Evolutionary conservation across 345 rosid genomes (phyloP), one percentile per base, ranked within the genome.

Genomic region (Gossypium ekmanianum): DNA sequence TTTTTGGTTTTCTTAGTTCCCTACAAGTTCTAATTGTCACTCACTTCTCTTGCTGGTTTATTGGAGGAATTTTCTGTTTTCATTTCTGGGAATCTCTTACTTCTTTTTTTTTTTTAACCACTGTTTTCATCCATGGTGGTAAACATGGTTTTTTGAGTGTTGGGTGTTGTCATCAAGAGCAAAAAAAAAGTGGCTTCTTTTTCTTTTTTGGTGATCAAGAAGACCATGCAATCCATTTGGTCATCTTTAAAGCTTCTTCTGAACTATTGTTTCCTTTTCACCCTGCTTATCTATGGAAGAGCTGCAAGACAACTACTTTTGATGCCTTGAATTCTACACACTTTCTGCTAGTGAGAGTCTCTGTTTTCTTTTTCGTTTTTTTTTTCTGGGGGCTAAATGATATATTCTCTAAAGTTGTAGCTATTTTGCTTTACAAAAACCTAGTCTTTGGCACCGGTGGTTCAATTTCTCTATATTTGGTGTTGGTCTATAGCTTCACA

Each of bases 251-350:
- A 68, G 76, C 59, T 82, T 29, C 18, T 79, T 48, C 76, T 71
- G 22, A 43, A 43, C 69, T 71, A 41, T n/a, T 66, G 62, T 62
- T 81, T 74, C 54, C 83, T 77, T 68, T 77, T 79, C 22, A 72
- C 74, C 51, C 78, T 74, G 54, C 80, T 83, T 8, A 34, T 77
- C 16, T 67, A 66, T 65, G 59, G 73, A 11, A 58, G 75, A 17
- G 84, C 68, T 44, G 22, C 78, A 17, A 62, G 75, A 1, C 63
- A 18, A 56, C 24, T 56, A 56, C 11, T 56, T 67, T 24, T 79
- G 79, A 52, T 34, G 44, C 24, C 52, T 57, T 69, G 61, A 72
- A 20, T 68, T 77, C 74, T 61, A 14, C 41, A 5, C 7, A 34
- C 7, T 34, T 34, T 34, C 41, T 56, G 57, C 29, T 2, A 51